Evolutionary conservation across 495 filamentous ascomycete species (phyloP).

Genomic region (Mycothermus thermophilus): DNA sequence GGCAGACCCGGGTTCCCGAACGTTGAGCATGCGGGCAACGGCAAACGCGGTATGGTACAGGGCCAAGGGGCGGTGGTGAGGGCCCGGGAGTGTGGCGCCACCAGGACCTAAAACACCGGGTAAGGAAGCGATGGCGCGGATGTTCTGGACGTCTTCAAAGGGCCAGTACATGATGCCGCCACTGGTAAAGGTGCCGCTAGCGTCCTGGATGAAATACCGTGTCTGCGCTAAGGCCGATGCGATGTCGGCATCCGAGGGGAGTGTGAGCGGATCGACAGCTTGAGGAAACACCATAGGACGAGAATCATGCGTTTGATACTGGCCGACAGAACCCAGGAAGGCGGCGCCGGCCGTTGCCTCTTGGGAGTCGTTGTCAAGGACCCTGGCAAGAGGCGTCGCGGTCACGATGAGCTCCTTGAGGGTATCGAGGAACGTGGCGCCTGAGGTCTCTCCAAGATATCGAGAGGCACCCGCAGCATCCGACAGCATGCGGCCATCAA

Average conservation of each 20-base stretch:
- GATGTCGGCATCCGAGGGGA: conserved; percentile 17
- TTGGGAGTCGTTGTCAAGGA: neutral
- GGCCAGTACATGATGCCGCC: conserved; percentile 30
- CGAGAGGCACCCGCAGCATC: conserved; percentile 21
- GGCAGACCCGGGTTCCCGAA: conserved; percentile 6
- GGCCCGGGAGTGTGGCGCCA: neutral
- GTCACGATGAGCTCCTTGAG: conserved; percentile 23
- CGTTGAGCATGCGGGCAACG: conserved; percentile 11
- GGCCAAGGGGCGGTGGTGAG: conserved; percentile 13
- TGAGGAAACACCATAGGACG: conserved; percentile 17
- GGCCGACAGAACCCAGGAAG: conserved; percentile 19
- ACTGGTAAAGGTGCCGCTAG: conserved; percentile 10
- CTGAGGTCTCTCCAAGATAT: conserved; percentile 27
- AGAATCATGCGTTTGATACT: conserved; percentile 30
- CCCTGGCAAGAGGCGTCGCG: conserved; percentile 7
- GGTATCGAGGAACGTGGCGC: conserved; percentile 25
- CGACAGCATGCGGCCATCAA: conserved; percentile 20
- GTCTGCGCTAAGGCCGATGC: conserved; percentile 12
- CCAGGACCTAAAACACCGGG: neutral
- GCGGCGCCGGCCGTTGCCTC: conserved; percentile 1
- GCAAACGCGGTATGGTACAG: conserved; percentile 21
- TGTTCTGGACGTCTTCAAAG: conserved; percentile 9
- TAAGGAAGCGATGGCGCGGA: conserved; percentile 3
- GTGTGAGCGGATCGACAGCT: conserved; percentile 10
- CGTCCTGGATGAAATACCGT: conserved; percentile 21